Evolutionary conservation across 495 filamentous ascomycete genomes (phyloP), one percentile per base, ranked within the genome.

Genomic region (Aspergillus leporis): DNA sequence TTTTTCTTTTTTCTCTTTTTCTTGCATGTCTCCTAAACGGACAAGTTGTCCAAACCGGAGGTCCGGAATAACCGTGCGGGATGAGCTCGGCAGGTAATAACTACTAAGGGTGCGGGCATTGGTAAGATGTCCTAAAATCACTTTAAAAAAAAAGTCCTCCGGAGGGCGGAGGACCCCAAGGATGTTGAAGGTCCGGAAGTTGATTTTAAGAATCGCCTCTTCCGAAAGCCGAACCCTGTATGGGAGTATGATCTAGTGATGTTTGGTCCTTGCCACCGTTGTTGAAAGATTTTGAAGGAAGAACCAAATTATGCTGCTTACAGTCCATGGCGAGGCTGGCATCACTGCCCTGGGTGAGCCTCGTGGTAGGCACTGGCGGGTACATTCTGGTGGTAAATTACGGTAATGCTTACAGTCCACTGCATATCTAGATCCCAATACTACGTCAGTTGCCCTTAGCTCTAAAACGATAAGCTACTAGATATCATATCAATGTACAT

Each of bases 271-370:
- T 58, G 56, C 56, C 56, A 58, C 56, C 47, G 38, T 12, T 30
- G 13, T 13, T 22, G n/a, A n/a, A 25, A 41, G 22, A 51, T 16
- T 51, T 52, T 58, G 34, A 21, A 21, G 23, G 4, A 47, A 14
- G 36, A 50, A 43, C 56, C 56, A 58, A 22, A 60, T 31, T 34
- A 46, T 23, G 47, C 41, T 31, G 41, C 34, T 19, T 38, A 30
- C 43, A 54, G 32, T 47, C 58, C 49, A 14, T 12, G 40, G 58
- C 51, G 45, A 55, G 58, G 58, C 58, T 60, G 58, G 52, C 43
- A 28, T 30, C 30, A 10, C 38, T 21, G 25, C 25, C 25, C 25
- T 28, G 25, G 34, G 31, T 47, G 0, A 6, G n/a, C 32, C 43
- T 34, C 22, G 38, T 47, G 41, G 19, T 22, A 16, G 31, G 51